phyloP scores from a whole-genome alignment of 441 rosid species.

The Euphorbia schlechtendalii region DNA sequence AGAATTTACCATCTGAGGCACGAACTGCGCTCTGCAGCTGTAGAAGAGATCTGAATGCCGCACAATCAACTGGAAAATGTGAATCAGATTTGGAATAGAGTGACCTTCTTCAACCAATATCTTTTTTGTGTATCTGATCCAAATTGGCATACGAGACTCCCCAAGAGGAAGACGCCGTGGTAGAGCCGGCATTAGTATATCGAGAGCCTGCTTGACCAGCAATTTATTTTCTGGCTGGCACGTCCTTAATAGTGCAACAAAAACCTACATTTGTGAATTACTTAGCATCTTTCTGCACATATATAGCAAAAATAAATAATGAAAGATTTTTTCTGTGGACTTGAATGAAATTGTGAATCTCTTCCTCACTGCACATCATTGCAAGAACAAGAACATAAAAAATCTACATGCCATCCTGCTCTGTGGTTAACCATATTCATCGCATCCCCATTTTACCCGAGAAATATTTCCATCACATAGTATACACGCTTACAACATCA shows the following conservation, averaged over 20 bases:
- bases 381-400: no score
- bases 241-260: slow-evolving; percentile 97
- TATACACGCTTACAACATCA: no score
- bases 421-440: no score
- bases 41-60: slow-evolving; percentile 96
- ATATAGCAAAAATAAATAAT: neutral
- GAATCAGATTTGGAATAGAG: slow-evolving; percentile 91
- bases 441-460: no score
- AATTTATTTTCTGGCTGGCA: slow-evolving; percentile 97
- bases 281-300: slow-evolving; percentile 6
- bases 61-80: slow-evolving; percentile 95
- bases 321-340: neutral
- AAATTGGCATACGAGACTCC: slow-evolving; percentile 97
- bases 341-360: neutral
- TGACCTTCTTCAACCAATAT: slow-evolving; percentile 98
- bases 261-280: slow-evolving; percentile 59
- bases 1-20: slow-evolving; percentile 99
- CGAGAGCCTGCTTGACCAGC: slow-evolving; percentile 98
- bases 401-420: no score
- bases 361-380: neutral
- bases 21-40: slow-evolving; percentile 99
- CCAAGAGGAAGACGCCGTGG: slow-evolving; percentile 94
- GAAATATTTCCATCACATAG: no score
- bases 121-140: slow-evolving; percentile 97
- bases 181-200: slow-evolving; percentile 95